Base-by-base conservation (phyloP, 2,329 filamentous ascomycete species). In the Neonectria neomacrospora region DNA sequence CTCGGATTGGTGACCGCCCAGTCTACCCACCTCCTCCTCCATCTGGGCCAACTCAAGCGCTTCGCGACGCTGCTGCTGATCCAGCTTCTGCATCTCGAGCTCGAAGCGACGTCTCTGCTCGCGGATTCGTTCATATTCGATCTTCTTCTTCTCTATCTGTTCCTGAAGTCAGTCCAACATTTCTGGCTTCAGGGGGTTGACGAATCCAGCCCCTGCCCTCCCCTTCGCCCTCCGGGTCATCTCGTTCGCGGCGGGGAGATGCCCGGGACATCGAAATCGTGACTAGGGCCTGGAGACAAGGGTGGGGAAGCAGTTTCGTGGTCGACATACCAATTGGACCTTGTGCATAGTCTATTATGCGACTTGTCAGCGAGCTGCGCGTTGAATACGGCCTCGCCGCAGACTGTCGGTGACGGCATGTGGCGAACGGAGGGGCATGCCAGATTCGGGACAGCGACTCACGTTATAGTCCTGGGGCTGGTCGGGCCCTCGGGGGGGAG, bases 71-170 rank as follows among this genome's bases (percentile, higher is more conserved):
- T 95, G 92, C 77, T 96, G 91, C 71, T 94, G 86, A 73, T 97
- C 94, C 66, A 97, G 85, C 71, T 93, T 88, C 77, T 94, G 92
- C 88, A 99, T 94, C 78, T 97, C 93, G 69, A 92, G 90, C 80
- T 98, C 94, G 73, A 97, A 97, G 48, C 91, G 89, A 68, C 93
- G 89, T 74, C 93, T 93, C 78, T 97, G 93, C 79, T 97, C 93
- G 69, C 93, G 88, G 73, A 98, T 90, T 74, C 90, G 90, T 79
- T 98, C 95, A 81, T 96, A 96, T 78, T 97, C 94, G 75, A 92
- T 84, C 75, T 94, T 93, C 81, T 97, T 97, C 81, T 96, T 96
- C 78, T 97, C 94, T 76, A 97, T 88, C 94, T 97, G 79, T 63
- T 60, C 54, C 62, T 50, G 47, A 61, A 69, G 77, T 87, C 73